A percentile compares a stretch with the other conserved stretches of the same genome.
phyloP scores from a whole-genome alignment of 2,329 filamentous ascomycete species.

The Penicillium fuscoglaucum region DNA sequence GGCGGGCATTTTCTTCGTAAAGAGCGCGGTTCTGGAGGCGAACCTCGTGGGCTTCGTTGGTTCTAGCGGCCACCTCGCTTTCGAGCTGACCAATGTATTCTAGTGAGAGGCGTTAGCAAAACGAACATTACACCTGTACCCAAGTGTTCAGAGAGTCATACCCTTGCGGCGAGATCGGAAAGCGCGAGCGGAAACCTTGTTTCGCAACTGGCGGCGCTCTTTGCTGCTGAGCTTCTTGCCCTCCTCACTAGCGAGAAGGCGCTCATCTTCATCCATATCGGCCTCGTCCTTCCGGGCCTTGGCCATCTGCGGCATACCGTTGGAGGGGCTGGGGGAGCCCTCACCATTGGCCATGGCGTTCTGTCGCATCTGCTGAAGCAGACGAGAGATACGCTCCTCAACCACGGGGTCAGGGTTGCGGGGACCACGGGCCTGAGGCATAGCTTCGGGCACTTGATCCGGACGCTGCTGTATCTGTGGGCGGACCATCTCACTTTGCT shows the following conservation, averaged over 20 bases:
- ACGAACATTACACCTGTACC: background rate
- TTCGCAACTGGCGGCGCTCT: conserved; percentile 92
- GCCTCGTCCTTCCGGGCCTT: conserved; percentile 90
- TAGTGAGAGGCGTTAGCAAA: conserved; percentile 42
- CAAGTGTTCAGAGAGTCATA: conserved; percentile 49
- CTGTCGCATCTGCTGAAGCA: conserved; percentile 88
- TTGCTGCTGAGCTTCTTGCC: conserved; percentile 99
- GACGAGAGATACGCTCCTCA: conserved; percentile 90
- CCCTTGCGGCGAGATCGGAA: conserved; percentile 98
- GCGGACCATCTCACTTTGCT: conserved; percentile 59
- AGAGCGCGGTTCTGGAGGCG: conserved; percentile 79
- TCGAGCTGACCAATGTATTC: conserved; percentile 98
- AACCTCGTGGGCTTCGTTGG: conserved; percentile 78
- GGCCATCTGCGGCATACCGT: conserved; percentile 64
- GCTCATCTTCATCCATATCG: conserved; percentile 98
- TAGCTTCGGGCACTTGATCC: conserved; percentile 30
- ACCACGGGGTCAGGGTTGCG: conserved; percentile 65
- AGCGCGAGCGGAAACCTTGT: conserved; percentile 96
- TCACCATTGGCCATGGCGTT: conserved; percentile 61
- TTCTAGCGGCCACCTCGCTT: conserved; percentile 78
- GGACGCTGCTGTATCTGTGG: conserved; percentile 53
- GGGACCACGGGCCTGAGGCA: conserved; percentile 34
- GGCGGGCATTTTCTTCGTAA: conserved; percentile 78
- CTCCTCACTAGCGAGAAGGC: conserved; percentile 90
- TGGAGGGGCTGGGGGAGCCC: conserved; percentile 41